Base-by-base conservation (phyloP, 2,329 filamentous ascomycete genomes). In the Talaromyces sp. region DNA sequence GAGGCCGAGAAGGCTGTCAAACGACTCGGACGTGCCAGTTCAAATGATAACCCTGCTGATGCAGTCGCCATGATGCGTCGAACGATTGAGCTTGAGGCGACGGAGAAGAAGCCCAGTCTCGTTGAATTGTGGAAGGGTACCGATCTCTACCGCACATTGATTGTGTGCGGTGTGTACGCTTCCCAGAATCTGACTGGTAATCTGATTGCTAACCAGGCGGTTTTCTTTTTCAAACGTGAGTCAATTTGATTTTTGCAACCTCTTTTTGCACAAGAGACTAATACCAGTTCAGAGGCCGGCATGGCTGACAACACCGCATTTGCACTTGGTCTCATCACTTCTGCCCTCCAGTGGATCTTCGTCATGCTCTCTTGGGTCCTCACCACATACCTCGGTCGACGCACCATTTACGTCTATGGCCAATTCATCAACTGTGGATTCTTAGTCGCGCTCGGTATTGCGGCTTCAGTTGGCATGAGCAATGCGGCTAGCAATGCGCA, bases 291-390 rank as follows among this genome's bases (percentile, higher is more conserved):
- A 87, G 85, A 89, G 82, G 88, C 88, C 63, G 86, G 87, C 62
- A 83, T 90, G 69, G 65, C 66, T 1, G 75, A 73, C 3, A 77
- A 87, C 69, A 82, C 78, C 33, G 83, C 87, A 3, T 89, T 89
- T 72, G 83, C 82, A 43, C 79, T 89, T 16, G 85, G 85, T 74
- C 83, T 90, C 33, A 88, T 89, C 75, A 89, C 84, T 60, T 88
- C 87, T 0, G 84, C 82, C 58, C 85, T 90, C 2, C 85, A 88
- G 72, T 79, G 76, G 75, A 75, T 90, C 73, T 82, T 87, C 66
- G 85, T 88, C 74, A 88, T 88, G 83, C 79, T 87, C 48, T 90
- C 87, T 65, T 90, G 88, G 88, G 76, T 89, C 64, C 82, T 90
- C 59, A 89, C 85, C 14, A 83, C 84, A 1, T 89, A 87, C 75